phyloP scores from a whole-genome alignment of 2,329 filamentous ascomycete genomes.

The Apiospora pterosperma region DNA sequence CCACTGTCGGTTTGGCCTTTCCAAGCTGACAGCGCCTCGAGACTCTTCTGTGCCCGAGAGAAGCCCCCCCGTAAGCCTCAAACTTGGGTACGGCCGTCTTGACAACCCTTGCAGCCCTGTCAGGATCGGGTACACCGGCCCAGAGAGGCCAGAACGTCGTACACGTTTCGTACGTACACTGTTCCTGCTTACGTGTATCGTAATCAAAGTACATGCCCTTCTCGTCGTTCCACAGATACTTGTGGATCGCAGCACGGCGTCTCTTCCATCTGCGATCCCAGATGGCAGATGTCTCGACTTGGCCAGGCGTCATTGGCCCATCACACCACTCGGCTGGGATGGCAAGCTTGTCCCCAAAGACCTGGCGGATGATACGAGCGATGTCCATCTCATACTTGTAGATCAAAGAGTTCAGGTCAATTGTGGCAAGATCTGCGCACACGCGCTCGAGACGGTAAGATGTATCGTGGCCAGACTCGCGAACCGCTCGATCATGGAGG shows the following conservation, averaged over 20 bases:
- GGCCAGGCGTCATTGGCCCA: conserved; percentile 60
- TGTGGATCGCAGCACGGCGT: conserved; percentile 83
- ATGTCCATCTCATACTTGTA: conserved; percentile 99
- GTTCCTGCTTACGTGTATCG: conserved; percentile 76
- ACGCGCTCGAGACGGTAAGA: conserved; percentile 88
- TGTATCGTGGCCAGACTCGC: conserved; percentile 96
- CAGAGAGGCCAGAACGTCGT: conserved; percentile 98
- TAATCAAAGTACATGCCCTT: conserved; percentile 99
- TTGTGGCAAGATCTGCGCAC: conserved; percentile 84
- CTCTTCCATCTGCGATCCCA: conserved; percentile 90
- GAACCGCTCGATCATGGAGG: conserved; percentile 89
- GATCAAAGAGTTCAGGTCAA: conserved; percentile 89
- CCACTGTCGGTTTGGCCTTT: conserved; percentile 94
- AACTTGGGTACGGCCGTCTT: conserved; percentile 79
- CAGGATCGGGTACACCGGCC: conserved; percentile 83
- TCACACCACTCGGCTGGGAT: conserved; percentile 81
- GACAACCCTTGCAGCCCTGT: conserved; percentile 82
- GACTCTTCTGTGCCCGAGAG: conserved; percentile 88
- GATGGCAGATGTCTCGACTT: conserved; percentile 75
- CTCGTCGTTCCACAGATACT: conserved; percentile 88
- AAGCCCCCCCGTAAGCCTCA: conserved; percentile 81
- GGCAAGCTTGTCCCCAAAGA: conserved; percentile 79
- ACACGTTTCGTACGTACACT: conserved; percentile 80
- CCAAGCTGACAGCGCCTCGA: conserved; percentile 72
- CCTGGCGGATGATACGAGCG: conserved; percentile 74